These are phyloP conservation scores for Melanogaster broomeanus DNA, from an alignment of 768 basidiomycete genomes.

Conservation along the genomic window DNA sequence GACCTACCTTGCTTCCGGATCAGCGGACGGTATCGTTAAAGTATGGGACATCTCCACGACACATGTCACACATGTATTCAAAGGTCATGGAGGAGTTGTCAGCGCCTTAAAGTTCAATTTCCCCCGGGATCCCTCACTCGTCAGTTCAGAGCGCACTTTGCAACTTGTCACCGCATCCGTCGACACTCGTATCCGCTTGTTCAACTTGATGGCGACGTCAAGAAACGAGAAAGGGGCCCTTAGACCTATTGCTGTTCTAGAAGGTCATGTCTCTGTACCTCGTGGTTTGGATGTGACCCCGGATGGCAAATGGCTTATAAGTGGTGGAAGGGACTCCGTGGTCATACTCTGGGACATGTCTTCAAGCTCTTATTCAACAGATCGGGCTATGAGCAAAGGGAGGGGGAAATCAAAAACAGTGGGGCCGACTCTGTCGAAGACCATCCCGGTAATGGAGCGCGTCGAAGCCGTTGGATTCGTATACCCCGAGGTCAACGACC, in stretches of 20 bases:
- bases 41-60: constrained; percentile 92
- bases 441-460: constrained; percentile 81
- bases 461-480: constrained; percentile 86
- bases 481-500: constrained; percentile 46
- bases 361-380: not conserved
- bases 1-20: constrained; percentile 90
- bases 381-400: constrained; percentile 25
- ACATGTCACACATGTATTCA: constrained; percentile 91
- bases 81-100: constrained; percentile 97
- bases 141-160: constrained; percentile 54
- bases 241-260: constrained; percentile 79
- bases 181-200: constrained; percentile 90
- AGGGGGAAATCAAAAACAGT: constrained; percentile 48
- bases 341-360: constrained; percentile 89
- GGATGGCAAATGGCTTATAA: constrained; percentile 89
- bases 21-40: constrained; percentile 95
- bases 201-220: constrained; percentile 74
- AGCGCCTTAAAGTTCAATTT: constrained; percentile 88
- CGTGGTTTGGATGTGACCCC: constrained; percentile 81
- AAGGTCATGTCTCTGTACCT: constrained; percentile 95
- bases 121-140: constrained; percentile 57
- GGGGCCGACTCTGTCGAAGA: constrained; percentile 67
- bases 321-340: constrained; percentile 91
- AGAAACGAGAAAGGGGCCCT: constrained; percentile 55
- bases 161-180: constrained; percentile 89